These are phyloP conservation scores for Chondrostereum purpureum DNA, from an alignment of 1,284 basidiomycete species.

Conservation along the genomic window DNA sequence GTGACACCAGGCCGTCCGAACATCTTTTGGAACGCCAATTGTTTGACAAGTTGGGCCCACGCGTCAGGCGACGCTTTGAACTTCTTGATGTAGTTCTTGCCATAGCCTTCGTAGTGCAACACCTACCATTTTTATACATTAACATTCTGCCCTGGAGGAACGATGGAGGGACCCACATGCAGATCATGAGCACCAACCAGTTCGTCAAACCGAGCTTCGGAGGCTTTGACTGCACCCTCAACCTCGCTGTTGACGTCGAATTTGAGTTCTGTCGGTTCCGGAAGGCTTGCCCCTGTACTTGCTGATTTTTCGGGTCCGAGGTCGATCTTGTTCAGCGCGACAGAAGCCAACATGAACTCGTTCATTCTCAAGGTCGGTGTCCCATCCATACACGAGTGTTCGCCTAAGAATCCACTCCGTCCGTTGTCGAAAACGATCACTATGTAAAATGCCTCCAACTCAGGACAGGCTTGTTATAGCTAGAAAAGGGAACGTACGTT, in stretches of 20 bases:
- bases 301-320: slow-evolving; percentile 43
- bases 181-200: slow-evolving; percentile 81
- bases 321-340: slow-evolving; percentile 77
- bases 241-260: slow-evolving; percentile 69
- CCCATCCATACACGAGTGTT: slow-evolving; percentile 94
- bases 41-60: slow-evolving; percentile 93
- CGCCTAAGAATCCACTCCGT: slow-evolving; percentile 86
- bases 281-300: slow-evolving; percentile 40
- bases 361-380: slow-evolving; percentile 94
- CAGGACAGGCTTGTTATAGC: too few relatives aligned
- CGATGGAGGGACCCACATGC: slow-evolving; percentile 40
- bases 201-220: slow-evolving; percentile 67
- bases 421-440: slow-evolving; percentile 92
- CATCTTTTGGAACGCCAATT: slow-evolving; percentile 92
- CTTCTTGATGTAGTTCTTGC: slow-evolving; percentile 85
- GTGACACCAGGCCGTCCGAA: slow-evolving; percentile 74
- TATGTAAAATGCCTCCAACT: slow-evolving; percentile 29
- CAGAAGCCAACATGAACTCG: slow-evolving; percentile 83
- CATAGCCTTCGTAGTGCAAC: slow-evolving; percentile 88
- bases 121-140: slow-evolving; percentile 34
- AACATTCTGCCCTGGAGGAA: neutral
- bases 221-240: slow-evolving; percentile 43
- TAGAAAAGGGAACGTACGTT: slow-evolving; percentile 46
- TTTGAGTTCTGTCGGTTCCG: slow-evolving; percentile 58
- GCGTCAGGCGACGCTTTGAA: slow-evolving; percentile 91